A percentile compares a stretch with the other conserved stretches of the same genome.
These are phyloP conservation scores for Cladorrhinum samala DNA, from an alignment of 495 filamentous ascomycete genomes.

Conservation along the genomic window DNA sequence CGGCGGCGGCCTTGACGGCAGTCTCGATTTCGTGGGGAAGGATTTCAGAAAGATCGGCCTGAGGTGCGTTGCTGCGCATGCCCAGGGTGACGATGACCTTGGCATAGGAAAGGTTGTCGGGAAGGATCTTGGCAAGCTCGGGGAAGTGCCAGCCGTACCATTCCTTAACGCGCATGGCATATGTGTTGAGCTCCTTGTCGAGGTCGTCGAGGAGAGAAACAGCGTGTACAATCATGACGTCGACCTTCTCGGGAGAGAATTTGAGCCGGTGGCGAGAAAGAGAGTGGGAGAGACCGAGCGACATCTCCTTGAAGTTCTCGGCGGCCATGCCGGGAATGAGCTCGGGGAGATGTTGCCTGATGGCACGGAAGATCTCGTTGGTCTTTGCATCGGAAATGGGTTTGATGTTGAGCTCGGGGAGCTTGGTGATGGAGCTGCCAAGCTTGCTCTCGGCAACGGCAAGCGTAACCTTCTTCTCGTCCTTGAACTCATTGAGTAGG, in stretches of 20 bases:
- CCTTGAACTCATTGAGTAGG: conserved; percentile 84
- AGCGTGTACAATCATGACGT: conserved; percentile 98
- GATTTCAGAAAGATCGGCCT: conserved; percentile 79
- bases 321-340: conserved; percentile 85
- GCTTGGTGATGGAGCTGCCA: conserved; percentile 85
- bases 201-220: conserved; percentile 90
- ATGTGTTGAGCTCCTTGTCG: conserved; percentile 98
- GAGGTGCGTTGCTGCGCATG: conserved; percentile 69
- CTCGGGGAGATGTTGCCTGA: conserved; percentile 82
- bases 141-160: conserved; percentile 99
- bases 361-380: conserved; percentile 82
- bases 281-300: conserved; percentile 91
- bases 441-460: conserved; percentile 95
- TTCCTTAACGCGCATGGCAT: conserved; percentile 98
- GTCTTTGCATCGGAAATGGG: conserved; percentile 83
- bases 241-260: conserved; percentile 98
- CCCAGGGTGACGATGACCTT: conserved; percentile 81
- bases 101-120: conserved; percentile 95
- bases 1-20: conserved; percentile 87
- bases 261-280: conserved; percentile 98
- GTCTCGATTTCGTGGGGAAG: conserved; percentile 93
- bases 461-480: conserved; percentile 94
- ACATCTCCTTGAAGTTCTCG: conserved; percentile 84
- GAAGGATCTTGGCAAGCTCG: conserved; percentile 91
- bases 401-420: conserved; percentile 78